These are phyloP conservation scores for Podaxis sp. DNA, from an alignment of 768 basidiomycete species.

Conservation along the genomic window DNA sequence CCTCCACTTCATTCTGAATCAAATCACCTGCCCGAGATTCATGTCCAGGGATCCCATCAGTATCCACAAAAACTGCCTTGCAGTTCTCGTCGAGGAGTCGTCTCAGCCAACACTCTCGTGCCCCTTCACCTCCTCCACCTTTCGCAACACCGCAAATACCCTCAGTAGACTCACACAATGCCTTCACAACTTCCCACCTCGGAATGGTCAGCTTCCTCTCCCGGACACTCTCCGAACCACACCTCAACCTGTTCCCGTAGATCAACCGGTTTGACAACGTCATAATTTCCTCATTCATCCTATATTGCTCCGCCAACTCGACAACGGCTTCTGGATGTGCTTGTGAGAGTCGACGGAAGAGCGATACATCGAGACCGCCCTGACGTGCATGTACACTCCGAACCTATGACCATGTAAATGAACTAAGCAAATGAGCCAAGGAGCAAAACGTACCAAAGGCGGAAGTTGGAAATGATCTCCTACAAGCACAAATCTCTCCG, in stretches of 20 bases:
- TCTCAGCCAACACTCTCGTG: constrained; percentile 67
- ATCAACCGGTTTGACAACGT: constrained; percentile 20
- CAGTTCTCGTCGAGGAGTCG: constrained; percentile 62
- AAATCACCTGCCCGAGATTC: constrained; percentile 87
- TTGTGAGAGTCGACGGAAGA: constrained; percentile 87
- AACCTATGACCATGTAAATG: constrained; percentile 50
- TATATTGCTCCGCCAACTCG: constrained; percentile 86
- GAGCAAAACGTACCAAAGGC: constrained; percentile 64
- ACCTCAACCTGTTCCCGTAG: constrained; percentile 34
- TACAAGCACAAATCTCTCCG: constrained; percentile 89
- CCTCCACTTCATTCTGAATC: constrained; percentile 88
- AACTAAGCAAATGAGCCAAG: not conserved
- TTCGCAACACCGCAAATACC: constrained; percentile 1
- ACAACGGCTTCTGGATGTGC: constrained; percentile 85
- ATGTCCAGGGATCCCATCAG: constrained; percentile 73
- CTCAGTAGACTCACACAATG: constrained; percentile 37
- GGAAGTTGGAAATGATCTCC: constrained; percentile 98
- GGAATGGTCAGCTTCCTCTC: constrained; percentile 56
- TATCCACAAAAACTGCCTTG: constrained; percentile 93
- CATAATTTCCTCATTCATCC: constrained; percentile 68
- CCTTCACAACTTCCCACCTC: constrained; percentile 39
- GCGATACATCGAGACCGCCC: constrained; percentile 85
- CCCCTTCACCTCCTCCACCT: constrained; percentile 7
- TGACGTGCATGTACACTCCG: constrained; percentile 75
- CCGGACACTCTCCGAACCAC: constrained; percentile 76